Conservation (phyloP, 2,329 filamentous ascomycete genomes). For the Aspergillus alliaceus region DNA sequence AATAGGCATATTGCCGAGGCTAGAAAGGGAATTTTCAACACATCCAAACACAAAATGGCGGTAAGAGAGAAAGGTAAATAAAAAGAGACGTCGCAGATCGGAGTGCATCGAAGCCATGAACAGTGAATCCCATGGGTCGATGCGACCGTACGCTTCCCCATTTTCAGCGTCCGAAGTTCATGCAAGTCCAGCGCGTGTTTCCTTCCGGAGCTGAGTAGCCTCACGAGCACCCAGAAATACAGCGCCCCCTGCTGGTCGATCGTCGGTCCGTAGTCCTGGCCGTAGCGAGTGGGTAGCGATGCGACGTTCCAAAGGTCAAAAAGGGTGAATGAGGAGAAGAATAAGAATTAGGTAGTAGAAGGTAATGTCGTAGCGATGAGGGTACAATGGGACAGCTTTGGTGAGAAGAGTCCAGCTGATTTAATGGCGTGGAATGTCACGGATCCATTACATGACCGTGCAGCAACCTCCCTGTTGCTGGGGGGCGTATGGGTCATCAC, state of each 20-base stretch:
- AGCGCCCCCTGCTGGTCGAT: background rate
- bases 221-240: conserved; percentile 10
- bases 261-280: background rate
- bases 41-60: conserved; percentile 6
- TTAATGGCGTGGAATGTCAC: conserved; percentile 26
- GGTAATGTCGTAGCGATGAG: conserved; percentile 21
- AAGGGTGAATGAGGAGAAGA: conserved; percentile 14
- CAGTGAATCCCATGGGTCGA: background rate
- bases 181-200: conserved; percentile 23
- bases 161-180: conserved; percentile 16
- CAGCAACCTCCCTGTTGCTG: conserved; percentile 93
- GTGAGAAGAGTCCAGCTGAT: conserved; percentile 23
- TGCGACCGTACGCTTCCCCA: conserved; percentile 1
- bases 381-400: conserved; percentile 21
- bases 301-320: background rate
- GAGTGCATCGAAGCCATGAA: background rate
- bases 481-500: conserved; percentile 97
- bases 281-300: background rate
- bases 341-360: conserved; percentile 17
- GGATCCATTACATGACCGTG: conserved; percentile 74
- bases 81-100: conserved; percentile 6
- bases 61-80: conserved; percentile 9
- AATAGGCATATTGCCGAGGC: conserved; percentile 1
- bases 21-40: conserved; percentile 21
- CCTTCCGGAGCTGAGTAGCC: conserved; percentile 13